These are phyloP conservation scores for Dalbergia cochinchinensis DNA, from an alignment of 306 rosid species.

Conservation along the genomic window DNA sequence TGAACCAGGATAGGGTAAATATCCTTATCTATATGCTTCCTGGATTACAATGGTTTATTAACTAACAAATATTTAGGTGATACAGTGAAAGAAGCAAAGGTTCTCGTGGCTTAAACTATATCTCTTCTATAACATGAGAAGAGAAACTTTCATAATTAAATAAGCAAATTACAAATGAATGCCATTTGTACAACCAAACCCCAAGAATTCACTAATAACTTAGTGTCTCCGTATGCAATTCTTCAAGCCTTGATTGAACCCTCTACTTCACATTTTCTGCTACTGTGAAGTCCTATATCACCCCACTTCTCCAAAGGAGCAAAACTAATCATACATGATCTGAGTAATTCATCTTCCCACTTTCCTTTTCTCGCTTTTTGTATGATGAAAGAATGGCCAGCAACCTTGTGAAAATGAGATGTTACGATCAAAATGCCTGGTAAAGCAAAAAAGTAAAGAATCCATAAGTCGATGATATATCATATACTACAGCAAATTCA, in stretches of 20 bases:
- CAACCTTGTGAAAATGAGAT: slow-evolving; percentile 58
- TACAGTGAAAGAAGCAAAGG: slow-evolving; percentile 15
- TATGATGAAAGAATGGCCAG: slow-evolving; percentile 56
- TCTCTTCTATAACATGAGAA: slow-evolving; percentile 14
- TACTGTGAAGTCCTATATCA: background rate
- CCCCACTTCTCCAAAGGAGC: background rate
- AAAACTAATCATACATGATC: background rate
- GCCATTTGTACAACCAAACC: background rate
- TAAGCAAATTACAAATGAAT: background rate
- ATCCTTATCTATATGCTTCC: slow-evolving; percentile 9
- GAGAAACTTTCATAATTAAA: background rate
- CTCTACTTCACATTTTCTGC: slow-evolving; percentile 1
- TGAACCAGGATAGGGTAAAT: background rate
- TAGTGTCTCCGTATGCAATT: background rate
- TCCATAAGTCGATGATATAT: slow-evolving; percentile 12
- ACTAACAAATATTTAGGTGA: slow-evolving; percentile 19
- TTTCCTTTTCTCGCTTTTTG: slow-evolving; percentile 54
- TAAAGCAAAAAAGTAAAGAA: slow-evolving; percentile 13
- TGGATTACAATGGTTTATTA: background rate
- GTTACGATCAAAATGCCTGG: slow-evolving; percentile 54
- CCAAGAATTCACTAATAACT: background rate
- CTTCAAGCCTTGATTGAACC: slow-evolving; percentile 5
- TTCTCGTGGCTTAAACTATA: slow-evolving; percentile 26
- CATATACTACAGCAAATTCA: background rate
- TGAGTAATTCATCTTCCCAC: slow-evolving; percentile 38